Evolutionary conservation across 2,329 filamentous ascomycete genomes (phyloP), one percentile per base, ranked within the genome.

Genomic region (Cladosporium sp.): DNA sequence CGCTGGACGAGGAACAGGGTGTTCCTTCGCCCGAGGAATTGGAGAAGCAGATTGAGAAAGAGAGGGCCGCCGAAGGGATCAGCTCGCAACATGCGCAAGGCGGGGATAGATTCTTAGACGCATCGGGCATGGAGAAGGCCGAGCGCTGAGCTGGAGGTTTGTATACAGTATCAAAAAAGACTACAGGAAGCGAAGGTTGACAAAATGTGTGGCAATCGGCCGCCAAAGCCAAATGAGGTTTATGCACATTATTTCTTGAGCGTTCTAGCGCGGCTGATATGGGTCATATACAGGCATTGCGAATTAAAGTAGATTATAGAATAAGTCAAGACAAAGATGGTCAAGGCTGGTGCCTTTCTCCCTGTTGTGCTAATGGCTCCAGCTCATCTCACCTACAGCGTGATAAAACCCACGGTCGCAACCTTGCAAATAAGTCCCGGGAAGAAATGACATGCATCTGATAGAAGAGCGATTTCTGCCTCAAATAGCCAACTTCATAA

Each of bases 51-150:
- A 55, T 67, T 28, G 66, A 67, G 33, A 52, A 69, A 55, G 64
- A 68, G 49, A 46, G 58, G 12, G 11, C 50, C n/a, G 26, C 50
- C 16, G 37, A 44, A 33, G 50, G 50, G 21, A 21, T 53, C 29
- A 23, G 7, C 44, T 23, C 37, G 10, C 16, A 31, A 16, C 14
- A 26, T 23, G 31, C 29, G 56, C 44, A 58, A 26, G 35, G 40
- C 16, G 49, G 29, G 6, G 69, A 72, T 64, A 53, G 66, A 31
- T 72, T 68, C 53, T n/a, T 72, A 40, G 68, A 72, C 62, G 68
- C 70, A 26, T 65, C 62, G 53, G 71, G 71, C 0, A 40, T 69
- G 52, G 71, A 72, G 65, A 72, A 69, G 62, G 69, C 71, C 11
- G 71, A 72, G 65, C 52, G 37, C 12, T 63, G 49, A 55, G 16